phyloP scores from a whole-genome alignment of 345 rosid genomes.

The Arabis alpina region DNA sequence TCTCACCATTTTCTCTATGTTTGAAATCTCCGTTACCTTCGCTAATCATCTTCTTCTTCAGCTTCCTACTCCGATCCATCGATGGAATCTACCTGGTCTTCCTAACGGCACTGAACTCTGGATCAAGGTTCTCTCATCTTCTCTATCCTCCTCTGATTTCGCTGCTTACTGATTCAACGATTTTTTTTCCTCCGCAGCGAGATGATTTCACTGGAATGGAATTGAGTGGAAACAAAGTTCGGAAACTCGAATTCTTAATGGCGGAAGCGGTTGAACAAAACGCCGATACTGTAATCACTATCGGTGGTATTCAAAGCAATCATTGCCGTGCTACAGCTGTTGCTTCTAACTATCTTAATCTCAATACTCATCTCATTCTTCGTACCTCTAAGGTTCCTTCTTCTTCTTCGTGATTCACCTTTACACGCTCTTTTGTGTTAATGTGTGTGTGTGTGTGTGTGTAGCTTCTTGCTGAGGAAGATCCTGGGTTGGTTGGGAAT shows the following conservation, averaged over 20 bases:
- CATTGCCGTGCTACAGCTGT: constrained; percentile 96
- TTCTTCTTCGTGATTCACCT: background rate
- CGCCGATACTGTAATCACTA: constrained; percentile 82
- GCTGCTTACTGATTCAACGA: background rate
- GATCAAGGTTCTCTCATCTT: constrained; percentile 62
- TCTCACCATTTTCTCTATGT: background rate
- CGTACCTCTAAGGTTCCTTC: constrained; percentile 73
- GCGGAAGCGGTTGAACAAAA: constrained; percentile 83
- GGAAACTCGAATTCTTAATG: constrained; percentile 84
- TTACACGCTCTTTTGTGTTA: background rate
- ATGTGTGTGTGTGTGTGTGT: constrained; percentile 6
- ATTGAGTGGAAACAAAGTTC: constrained; percentile 89
- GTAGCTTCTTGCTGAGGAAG: constrained; percentile 79
- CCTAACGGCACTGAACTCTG: constrained; percentile 75
- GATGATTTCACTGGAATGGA: constrained; percentile 94
- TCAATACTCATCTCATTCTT: constrained; percentile 69
- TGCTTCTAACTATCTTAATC: constrained; percentile 83
- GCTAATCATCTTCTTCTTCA: constrained; percentile 39
- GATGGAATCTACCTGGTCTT: constrained; percentile 83
- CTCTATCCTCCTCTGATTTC: background rate
- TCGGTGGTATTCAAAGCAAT: constrained; percentile 94
- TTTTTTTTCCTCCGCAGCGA: constrained; percentile 54
- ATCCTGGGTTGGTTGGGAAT: constrained; percentile 92
- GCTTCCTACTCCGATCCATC: constrained; percentile 87
- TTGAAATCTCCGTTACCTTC: background rate